Conservation (phyloP, 2,329 filamentous ascomycete genomes). For the Ascosphaera aggregata region DNA sequence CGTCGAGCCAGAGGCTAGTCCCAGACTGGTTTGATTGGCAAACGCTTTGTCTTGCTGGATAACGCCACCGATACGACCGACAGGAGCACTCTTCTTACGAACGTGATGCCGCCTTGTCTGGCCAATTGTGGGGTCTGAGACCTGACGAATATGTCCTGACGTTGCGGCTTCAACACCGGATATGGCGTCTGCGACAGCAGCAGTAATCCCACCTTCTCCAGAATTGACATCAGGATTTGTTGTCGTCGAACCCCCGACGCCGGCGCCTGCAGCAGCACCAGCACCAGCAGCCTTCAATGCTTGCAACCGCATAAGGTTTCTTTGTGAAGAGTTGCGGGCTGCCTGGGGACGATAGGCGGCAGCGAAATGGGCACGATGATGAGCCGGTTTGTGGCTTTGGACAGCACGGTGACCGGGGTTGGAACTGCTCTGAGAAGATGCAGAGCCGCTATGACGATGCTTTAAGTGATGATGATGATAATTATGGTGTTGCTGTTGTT, state of each 20-base stretch:
- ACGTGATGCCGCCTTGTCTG: slow-evolving; percentile 15
- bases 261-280: background rate
- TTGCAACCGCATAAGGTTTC: background rate
- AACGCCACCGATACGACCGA: slow-evolving; percentile 8
- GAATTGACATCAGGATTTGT: background rate
- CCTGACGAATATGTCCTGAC: slow-evolving; percentile 2
- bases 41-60: background rate
- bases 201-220: too few species aligned
- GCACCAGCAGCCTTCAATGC: background rate
- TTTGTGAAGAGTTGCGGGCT: background rate
- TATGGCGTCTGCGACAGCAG: background rate
- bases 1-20: background rate
- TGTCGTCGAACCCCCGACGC: background rate
- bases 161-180: background rate
- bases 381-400: too few species aligned
- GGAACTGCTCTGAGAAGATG: too few species aligned
- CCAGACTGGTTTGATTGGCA: background rate
- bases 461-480: too few species aligned
- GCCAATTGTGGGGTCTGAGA: background rate
- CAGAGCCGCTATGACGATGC: too few species aligned
- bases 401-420: too few species aligned
- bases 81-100: slow-evolving; percentile 23
- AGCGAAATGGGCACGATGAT: background rate
- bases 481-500: too few species aligned
- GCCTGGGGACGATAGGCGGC: background rate